These are phyloP conservation scores for Picochlorum sp. DNA, from an alignment of 139 green algal genomes.

Conservation along the genomic window DNA sequence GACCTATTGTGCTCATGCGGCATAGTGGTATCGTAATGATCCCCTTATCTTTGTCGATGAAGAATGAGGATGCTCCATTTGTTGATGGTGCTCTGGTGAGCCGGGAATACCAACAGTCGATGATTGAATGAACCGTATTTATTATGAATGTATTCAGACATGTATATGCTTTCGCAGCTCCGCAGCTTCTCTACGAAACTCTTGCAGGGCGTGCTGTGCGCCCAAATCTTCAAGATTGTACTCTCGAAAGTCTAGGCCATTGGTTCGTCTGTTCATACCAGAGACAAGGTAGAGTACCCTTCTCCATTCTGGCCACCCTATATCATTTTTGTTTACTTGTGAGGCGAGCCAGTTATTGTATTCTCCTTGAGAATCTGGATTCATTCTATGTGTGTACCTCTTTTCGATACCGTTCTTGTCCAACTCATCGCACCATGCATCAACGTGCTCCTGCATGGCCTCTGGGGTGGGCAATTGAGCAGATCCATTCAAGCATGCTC, in stretches of 20 bases:
- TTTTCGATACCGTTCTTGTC: neutral
- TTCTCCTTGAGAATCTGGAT: constrained; percentile 28
- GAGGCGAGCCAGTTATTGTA: constrained; percentile 38
- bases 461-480: constrained; percentile 12
- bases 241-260: constrained; percentile 7
- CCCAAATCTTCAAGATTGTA: constrained; percentile 1
- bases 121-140: neutral
- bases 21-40: no score
- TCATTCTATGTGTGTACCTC: constrained; percentile 34
- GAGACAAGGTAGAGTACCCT: constrained; percentile 22
- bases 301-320: constrained; percentile 20
- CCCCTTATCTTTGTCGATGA: no score
- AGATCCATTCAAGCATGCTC: constrained; percentile 26
- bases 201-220: neutral
- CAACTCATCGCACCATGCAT: constrained; percentile 3
- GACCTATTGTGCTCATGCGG: no score
- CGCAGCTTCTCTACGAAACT: constrained; percentile 4
- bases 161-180: neutral
- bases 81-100: no score
- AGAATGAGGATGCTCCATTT: no score
- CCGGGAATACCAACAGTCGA: no score
- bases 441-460: constrained; percentile 20
- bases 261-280: constrained; percentile 6
- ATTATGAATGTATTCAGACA: neutral
- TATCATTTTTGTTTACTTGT: neutral